These are phyloP conservation scores for Trapa incisa DNA, from an alignment of 345 rosid genomes.

Conservation along the genomic window DNA sequence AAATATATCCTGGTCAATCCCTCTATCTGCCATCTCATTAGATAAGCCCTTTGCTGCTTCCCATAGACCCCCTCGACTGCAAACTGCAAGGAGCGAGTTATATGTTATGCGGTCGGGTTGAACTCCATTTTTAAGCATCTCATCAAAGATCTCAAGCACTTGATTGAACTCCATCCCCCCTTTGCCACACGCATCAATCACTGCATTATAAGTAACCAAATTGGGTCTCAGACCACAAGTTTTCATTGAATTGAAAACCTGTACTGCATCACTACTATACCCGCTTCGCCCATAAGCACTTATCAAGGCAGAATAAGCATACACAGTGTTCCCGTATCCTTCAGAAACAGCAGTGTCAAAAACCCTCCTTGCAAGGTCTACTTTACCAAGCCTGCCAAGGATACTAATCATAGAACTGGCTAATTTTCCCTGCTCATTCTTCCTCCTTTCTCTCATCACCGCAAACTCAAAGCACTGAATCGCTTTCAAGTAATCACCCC, in stretches of 20 bases:
- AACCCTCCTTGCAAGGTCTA: slow-evolving; percentile 48
- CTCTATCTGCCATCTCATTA: slow-evolving; percentile 64
- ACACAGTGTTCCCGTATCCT: slow-evolving; percentile 87
- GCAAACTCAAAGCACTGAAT: slow-evolving; percentile 61
- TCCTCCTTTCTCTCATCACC: slow-evolving; percentile 48
- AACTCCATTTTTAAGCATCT: slow-evolving; percentile 60
- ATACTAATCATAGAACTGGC: slow-evolving; percentile 71
- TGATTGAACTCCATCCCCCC: slow-evolving; percentile 65
- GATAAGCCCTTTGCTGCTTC: slow-evolving; percentile 65
- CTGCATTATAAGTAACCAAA: slow-evolving; percentile 82
- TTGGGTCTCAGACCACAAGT: slow-evolving; percentile 60
- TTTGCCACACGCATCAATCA: slow-evolving; percentile 87
- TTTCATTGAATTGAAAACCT: slow-evolving; percentile 60
- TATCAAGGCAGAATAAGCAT: slow-evolving; percentile 74
- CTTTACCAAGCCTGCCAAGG: slow-evolving; percentile 80
- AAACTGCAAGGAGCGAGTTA: slow-evolving; percentile 74
- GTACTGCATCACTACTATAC: slow-evolving; percentile 46
- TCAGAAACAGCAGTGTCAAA: slow-evolving; percentile 60
- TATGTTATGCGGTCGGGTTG: slow-evolving; percentile 80
- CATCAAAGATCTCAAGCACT: slow-evolving; percentile 56
- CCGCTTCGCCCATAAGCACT: slow-evolving; percentile 87
- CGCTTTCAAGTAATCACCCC: slow-evolving; percentile 57
- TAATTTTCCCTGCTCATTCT: slow-evolving; percentile 76
- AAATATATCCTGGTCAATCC: slow-evolving; percentile 66
- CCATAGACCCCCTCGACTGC: slow-evolving; percentile 81